Evolutionary conservation across 257 asterid genomes (phyloP).

Genomic region (Nicotiana sylvestris): DNA sequence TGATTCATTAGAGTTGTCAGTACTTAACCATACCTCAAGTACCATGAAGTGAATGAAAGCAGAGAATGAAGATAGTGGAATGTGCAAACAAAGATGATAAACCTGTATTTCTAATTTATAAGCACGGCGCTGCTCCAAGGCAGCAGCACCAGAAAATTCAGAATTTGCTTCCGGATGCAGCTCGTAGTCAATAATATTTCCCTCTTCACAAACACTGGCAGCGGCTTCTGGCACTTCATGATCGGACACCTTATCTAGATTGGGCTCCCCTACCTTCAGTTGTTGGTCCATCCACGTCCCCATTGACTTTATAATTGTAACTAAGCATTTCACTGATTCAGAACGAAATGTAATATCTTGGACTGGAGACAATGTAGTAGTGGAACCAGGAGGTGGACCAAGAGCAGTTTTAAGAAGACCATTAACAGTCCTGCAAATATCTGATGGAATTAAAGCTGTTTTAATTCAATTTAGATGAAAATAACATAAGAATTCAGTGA

Average conservation of each 20-base stretch:
- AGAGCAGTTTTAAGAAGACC: conserved; percentile 96
- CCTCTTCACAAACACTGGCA: conserved; percentile 44
- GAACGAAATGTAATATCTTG: conserved; percentile 93
- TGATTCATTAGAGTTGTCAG: conserved; percentile 29
- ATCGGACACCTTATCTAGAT: conserved; percentile 47
- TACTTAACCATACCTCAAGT: neutral
- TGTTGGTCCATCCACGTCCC: conserved; percentile 98
- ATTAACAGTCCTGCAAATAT: conserved; percentile 86
- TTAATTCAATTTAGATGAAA: conserved; percentile 25
- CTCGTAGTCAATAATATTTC: conserved; percentile 62
- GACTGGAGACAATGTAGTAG: conserved; percentile 77
- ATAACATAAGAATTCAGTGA: neutral
- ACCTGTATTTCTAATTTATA: conserved; percentile 96
- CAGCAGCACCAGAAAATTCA: conserved; percentile 69
- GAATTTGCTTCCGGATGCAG: conserved; percentile 59
- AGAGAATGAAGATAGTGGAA: neutral
- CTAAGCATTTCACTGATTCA: conserved; percentile 96
- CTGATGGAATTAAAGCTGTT: conserved; percentile 41
- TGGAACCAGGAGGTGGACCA: conserved; percentile 97
- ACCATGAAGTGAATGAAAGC: neutral
- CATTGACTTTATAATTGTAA: conserved; percentile 81
- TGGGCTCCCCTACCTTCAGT: conserved; percentile 69
- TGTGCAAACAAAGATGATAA: conserved; percentile 9
- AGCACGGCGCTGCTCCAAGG: conserved; percentile 95
- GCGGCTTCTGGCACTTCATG: conserved; percentile 52